Base-by-base conservation (phyloP, 2,329 filamentous ascomycete species). In the Diaporthe amygdali region DNA sequence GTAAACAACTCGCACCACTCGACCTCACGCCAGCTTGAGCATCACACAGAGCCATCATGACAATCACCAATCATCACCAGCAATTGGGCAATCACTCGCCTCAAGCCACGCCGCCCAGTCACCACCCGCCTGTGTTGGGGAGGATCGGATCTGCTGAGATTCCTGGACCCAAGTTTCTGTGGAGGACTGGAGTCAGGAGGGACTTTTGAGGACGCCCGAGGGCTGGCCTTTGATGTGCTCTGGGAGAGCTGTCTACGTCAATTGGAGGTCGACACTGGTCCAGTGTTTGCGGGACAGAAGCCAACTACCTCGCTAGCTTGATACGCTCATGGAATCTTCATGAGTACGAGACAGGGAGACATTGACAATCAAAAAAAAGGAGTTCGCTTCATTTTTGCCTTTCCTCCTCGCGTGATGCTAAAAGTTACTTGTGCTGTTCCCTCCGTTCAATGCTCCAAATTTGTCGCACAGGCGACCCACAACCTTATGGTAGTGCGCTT, bases 1-100 rank as follows among this genome's bases (percentile, higher is more conserved):
- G 87, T 92, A 92, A 92, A 89, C 87, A 83, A 82, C 84, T 89
- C 86, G 83, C 83, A 84, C 78, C 80, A 86, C 87, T 88, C 88
- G 84, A 84, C 84, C 84, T 77, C 81, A 84, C 82, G 71, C 77
- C 82, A 84, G 84, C 83, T 82, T 77, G 78, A 76, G 77, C 78
- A 77, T 74, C 61, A 73, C 59, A 70, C 56, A 68, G 64, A 71
- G 51, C 78, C 71, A 76, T 76, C 75, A 78, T 74, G 75, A 76
- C 77, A 75, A 77, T 76, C 75, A 77, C 76, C 77, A 76, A 80
- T 78, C 74, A 74, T 75, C 68, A 71, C 66, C 46, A 70, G 55
- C 68, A 51, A 55, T 59, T 49, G 59, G 41, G 70, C 55, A 70
- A 51, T 72, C 39, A 44, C 69, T 70, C 71, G 66, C 74, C 47